Conservation (phyloP, 768 basidiomycete genomes). For the Pleurotus citrinopileatus region DNA sequence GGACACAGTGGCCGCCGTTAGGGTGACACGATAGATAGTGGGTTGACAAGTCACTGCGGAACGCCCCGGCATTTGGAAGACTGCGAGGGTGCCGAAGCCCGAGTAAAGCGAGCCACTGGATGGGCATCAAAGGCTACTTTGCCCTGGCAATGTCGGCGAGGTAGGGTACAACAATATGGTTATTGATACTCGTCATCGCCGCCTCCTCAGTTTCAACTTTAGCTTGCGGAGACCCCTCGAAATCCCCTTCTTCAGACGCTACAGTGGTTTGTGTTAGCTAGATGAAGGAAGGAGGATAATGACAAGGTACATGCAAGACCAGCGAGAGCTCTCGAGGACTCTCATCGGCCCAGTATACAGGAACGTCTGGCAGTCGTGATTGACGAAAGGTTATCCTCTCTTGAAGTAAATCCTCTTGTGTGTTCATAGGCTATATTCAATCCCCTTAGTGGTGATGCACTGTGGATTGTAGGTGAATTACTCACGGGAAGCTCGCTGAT, state of each 20-base stretch:
- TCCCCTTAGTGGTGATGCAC: background rate
- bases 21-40: too few species aligned
- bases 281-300: background rate
- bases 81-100: too few species aligned
- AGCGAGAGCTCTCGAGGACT: background rate
- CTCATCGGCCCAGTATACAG: conserved; percentile 6
- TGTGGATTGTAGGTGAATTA: background rate
- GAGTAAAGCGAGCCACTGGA: too few species aligned
- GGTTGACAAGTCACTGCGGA: background rate
- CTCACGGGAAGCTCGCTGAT: conserved; percentile 9
- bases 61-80: background rate
- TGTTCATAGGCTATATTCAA: conserved; percentile 4
- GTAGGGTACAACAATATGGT: too few species aligned
- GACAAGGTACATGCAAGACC: background rate
- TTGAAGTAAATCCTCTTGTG: conserved; percentile 6
- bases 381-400: conserved; percentile 1
- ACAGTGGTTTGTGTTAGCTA: background rate
- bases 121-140: too few species aligned
- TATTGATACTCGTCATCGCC: background rate
- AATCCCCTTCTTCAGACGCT: conserved; percentile 3
- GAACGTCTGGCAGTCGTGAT: background rate
- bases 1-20: too few species aligned
- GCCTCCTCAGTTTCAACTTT: conserved; percentile 1
- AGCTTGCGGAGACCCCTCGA: conserved; percentile 3
- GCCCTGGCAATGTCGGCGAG: too few species aligned